A percentile compares a stretch with the other conserved stretches of the same genome.
phyloP scores from a whole-genome alignment of 768 basidiomycete species.

The Serendipita sp. region DNA sequence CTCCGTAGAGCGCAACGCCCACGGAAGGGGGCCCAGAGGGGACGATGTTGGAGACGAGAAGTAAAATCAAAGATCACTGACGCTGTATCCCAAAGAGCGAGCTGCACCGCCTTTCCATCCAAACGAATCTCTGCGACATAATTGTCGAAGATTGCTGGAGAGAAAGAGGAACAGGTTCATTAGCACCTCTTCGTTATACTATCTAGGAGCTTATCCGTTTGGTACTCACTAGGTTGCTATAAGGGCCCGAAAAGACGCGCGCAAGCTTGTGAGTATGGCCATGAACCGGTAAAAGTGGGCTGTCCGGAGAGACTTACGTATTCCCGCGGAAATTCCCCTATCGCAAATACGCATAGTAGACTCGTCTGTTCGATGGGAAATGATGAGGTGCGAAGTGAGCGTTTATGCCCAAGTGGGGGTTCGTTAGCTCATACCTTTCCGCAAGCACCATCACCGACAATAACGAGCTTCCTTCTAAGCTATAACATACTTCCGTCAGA shows the following conservation, averaged over 20 bases:
- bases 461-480: constrained; percentile 91
- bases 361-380: constrained; percentile 34
- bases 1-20: background rate
- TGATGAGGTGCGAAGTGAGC: constrained; percentile 6
- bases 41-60: no score
- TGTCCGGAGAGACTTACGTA: constrained; percentile 45
- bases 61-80: constrained; percentile 28
- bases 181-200: constrained; percentile 11
- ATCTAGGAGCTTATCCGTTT: constrained; percentile 11
- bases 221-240: constrained; percentile 43
- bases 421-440: constrained; percentile 41
- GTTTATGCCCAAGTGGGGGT: constrained; percentile 9
- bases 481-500: constrained; percentile 17
- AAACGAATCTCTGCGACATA: constrained; percentile 97
- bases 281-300: background rate
- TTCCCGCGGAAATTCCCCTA: constrained; percentile 92
- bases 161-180: background rate
- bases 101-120: constrained; percentile 92
- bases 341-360: constrained; percentile 75
- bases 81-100: constrained; percentile 99
- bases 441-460: constrained; percentile 94
- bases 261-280: background rate
- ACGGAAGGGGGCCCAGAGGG: no score
- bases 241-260: background rate
- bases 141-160: constrained; percentile 86